These are phyloP conservation scores for Tephrocybe sp. DNA, from an alignment of 768 basidiomycete species.

Conservation along the genomic window DNA sequence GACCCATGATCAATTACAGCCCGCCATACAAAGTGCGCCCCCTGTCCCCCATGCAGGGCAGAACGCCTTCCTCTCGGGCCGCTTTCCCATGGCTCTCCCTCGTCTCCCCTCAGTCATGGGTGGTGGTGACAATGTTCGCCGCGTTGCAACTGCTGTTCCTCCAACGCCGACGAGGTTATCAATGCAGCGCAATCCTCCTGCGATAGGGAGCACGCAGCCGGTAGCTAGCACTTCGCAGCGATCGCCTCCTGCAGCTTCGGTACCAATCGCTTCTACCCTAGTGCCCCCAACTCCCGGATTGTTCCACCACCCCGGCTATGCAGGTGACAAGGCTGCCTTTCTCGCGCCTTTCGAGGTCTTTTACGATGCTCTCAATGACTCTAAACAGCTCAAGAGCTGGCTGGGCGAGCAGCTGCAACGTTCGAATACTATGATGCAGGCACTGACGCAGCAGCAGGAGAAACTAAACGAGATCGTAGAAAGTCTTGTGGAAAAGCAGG, in stretches of 20 bases:
- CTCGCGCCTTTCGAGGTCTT: conserved; percentile 81
- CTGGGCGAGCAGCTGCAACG: conserved; percentile 71
- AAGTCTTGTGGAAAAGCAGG: conserved; percentile 58
- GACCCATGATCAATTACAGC: conserved; percentile 54
- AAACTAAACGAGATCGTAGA: conserved; percentile 60
- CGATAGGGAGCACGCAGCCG: conserved; percentile 18
- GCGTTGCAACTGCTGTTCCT: conserved; percentile 62
- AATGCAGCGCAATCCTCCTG: conserved; percentile 35
- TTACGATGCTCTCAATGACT: conserved; percentile 83
- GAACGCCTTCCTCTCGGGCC: conserved; percentile 38
- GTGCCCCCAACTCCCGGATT: conserved; percentile 73
- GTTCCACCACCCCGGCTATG: conserved; percentile 58
- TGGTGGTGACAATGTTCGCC: conserved; percentile 42
- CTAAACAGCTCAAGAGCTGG: conserved; percentile 77
- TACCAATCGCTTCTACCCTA: conserved; percentile 66
- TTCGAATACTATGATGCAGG: conserved; percentile 54
- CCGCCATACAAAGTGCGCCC: conserved; percentile 77
- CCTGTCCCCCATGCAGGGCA: conserved; percentile 58
- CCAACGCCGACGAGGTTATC: conserved; percentile 70
- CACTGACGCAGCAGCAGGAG: conserved; percentile 60
- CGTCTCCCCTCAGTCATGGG: conserved; percentile 56
- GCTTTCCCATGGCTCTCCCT: conserved; percentile 65
- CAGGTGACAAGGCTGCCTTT: conserved; percentile 73
- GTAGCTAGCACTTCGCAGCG: conserved; percentile 33
- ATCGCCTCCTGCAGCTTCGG: conserved; percentile 58